Base-by-base conservation (phyloP, 192 early-diverging fungal genomes). In the Coemansia sp. region DNA sequence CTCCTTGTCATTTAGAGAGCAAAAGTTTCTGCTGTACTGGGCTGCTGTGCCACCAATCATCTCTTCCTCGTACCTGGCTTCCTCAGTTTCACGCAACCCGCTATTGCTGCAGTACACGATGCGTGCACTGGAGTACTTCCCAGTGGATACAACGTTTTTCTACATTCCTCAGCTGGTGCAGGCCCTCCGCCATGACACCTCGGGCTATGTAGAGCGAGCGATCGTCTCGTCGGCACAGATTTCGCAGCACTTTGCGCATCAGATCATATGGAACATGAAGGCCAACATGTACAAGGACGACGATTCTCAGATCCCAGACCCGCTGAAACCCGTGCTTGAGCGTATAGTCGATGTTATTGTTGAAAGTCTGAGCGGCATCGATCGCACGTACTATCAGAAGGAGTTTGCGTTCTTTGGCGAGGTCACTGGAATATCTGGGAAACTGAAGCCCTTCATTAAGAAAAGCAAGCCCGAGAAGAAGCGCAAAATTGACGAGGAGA, bases 181-280 rank as follows among this genome's bases (percentile, higher is more conserved):
- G 83, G 94, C 96, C 6, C 84, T 99, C 46, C 91, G 96, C 39
- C 83, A 92, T 67, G 96, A 98, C 66, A 76, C 82, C 12, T 77
- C 89, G 58, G 97, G 98, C 37, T 98, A 99, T 75, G 88, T 96
- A n/a, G 96, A 97, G 76, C 86, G 89, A 32, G 98, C 92, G 63
- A 98, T 99, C 50, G 79, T 99, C 69, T 89, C 91, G n/a, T 92
- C 98, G 5, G 98, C 93, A 7, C 87, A 89, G 68, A 90, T 92
- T 11, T 97, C 95, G 40, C 97, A 98, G 81, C 87, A 94, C 16
- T 99, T 99, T 88, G 97, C 98, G 37, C 98, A 99, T 81, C 98
- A 99, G 85, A 98, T 99, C 58, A 97, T 99, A 57, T 99, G 98
- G 98, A 99, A 99, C 78, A 99, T 99, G 98, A 92, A 98, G 25